Percentiles rank a stretch among this genome's conserved stretches.
These are phyloP conservation scores for Cutaneotrichosporon cutaneum DNA, from an alignment of 1,284 basidiomycete genomes.

Conservation along the genomic window DNA sequence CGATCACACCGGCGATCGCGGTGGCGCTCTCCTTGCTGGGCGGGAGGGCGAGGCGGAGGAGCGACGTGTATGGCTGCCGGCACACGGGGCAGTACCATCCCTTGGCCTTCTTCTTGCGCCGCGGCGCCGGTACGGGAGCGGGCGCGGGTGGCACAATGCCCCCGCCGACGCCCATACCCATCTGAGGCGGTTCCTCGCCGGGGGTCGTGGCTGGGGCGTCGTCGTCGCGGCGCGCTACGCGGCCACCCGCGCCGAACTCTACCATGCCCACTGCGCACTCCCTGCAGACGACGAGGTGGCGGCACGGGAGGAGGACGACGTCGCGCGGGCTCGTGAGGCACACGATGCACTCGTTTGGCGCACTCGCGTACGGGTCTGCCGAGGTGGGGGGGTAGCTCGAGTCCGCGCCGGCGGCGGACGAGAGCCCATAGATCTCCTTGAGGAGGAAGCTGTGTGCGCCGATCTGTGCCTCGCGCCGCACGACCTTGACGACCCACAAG, in stretches of 20 bases:
- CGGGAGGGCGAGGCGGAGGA: slow-evolving; percentile 75
- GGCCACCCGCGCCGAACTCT: slow-evolving; percentile 86
- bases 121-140: slow-evolving; percentile 50
- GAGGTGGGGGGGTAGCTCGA: slow-evolving; percentile 58
- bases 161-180: slow-evolving; percentile 27
- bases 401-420: slow-evolving; percentile 52
- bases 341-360: slow-evolving; percentile 80
- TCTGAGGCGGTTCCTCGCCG: slow-evolving; percentile 2
- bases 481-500: slow-evolving; percentile 80
- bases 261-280: slow-evolving; percentile 92
- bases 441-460: slow-evolving; percentile 85
- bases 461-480: slow-evolving; percentile 77
- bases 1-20: slow-evolving; percentile 4
- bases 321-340: slow-evolving; percentile 81
- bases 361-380: slow-evolving; percentile 63
- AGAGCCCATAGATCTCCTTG: slow-evolving; percentile 85
- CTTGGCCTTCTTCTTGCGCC: slow-evolving; percentile 84
- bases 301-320: slow-evolving; percentile 82
- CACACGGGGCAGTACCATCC: slow-evolving; percentile 94
- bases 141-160: slow-evolving; percentile 28
- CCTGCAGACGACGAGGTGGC: slow-evolving; percentile 85
- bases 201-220: slow-evolving; percentile 22
- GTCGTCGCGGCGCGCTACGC: slow-evolving; percentile 54
- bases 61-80: slow-evolving; percentile 83
- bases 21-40: slow-evolving; percentile 53